Evolutionary conservation across 1,139 yeast genomes (phyloP).

Genomic region (Candida dubliniensis): DNA sequence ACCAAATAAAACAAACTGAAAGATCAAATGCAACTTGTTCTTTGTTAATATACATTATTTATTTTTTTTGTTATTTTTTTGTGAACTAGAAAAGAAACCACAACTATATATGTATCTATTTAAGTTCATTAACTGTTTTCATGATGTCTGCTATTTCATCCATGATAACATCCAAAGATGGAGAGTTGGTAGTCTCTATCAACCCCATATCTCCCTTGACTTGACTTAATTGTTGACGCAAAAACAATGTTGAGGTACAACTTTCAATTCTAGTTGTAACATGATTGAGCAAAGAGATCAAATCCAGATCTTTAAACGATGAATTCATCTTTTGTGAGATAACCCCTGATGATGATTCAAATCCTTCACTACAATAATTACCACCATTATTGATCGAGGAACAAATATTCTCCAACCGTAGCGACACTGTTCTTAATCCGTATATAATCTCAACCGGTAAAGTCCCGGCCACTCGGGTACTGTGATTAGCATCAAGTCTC

Average conservation of each 20-base stretch:
- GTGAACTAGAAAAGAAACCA: too few relatives aligned
- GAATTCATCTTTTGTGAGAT: slow-evolving; percentile 23
- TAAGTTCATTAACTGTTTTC: slow-evolving; percentile 13
- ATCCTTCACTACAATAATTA: slow-evolving; percentile 26
- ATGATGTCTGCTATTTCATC: slow-evolving; percentile 24
- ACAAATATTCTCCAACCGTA: slow-evolving; percentile 52
- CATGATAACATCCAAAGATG: slow-evolving; percentile 27
- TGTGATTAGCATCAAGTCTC: slow-evolving; percentile 19
- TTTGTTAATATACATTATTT: too few relatives aligned
- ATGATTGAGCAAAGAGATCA: slow-evolving; percentile 57
- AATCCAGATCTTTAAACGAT: slow-evolving; percentile 35
- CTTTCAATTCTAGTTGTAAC: slow-evolving; percentile 65
- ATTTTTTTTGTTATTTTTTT: too few relatives aligned
- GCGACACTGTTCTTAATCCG: slow-evolving; percentile 47
- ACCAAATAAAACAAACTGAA: too few relatives aligned
- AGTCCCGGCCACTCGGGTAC: slow-evolving; percentile 36
- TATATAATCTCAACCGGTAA: slow-evolving; percentile 46
- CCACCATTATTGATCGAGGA: slow-evolving; percentile 34
- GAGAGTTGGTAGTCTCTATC: slow-evolving; percentile 23
- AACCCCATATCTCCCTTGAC: slow-evolving; percentile 25
- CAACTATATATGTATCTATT: not conserved
- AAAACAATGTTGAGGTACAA: slow-evolving; percentile 38
- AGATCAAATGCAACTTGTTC: not conserved
- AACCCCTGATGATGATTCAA: slow-evolving; percentile 27
- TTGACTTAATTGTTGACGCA: slow-evolving; percentile 34